A percentile compares a stretch with the other conserved stretches of the same genome.
Conservation (phyloP, 257 asterid species). For the Catharanthus roseus region DNA sequence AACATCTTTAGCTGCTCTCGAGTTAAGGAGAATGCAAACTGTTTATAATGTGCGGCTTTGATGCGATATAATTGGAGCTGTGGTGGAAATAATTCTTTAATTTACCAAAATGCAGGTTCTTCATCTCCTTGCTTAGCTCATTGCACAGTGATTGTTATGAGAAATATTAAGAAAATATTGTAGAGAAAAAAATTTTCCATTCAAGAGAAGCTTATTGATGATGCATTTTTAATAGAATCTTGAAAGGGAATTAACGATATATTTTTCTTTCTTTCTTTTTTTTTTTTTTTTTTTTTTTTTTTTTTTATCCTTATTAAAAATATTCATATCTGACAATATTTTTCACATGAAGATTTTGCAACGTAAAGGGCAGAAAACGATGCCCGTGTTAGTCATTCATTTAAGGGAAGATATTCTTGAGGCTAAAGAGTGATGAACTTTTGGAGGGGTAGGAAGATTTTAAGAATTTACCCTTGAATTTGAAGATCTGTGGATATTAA, state of each 20-base stretch:
- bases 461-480: neutral
- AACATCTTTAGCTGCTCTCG: neutral
- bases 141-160: neutral
- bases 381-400: no score
- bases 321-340: no score
- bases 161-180: neutral
- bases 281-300: no score
- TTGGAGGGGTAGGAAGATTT: no score
- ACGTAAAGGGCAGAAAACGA: neutral
- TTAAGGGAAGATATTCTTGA: no score
- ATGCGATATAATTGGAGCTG: neutral
- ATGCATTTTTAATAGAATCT: neutral
- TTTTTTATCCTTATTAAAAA: no score
- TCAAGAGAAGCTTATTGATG: constrained; percentile 2
- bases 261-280: no score
- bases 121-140: neutral
- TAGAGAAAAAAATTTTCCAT: neutral
- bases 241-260: neutral
- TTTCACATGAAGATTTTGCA: neutral
- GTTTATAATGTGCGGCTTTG: constrained; percentile 4
- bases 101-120: neutral
- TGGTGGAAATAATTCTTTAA: constrained; percentile 1
- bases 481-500: no score
- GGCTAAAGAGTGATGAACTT: neutral
- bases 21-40: neutral